Evolutionary conservation across 257 asterid genomes (phyloP).

Genomic region (Anisodus tanguticus): DNA sequence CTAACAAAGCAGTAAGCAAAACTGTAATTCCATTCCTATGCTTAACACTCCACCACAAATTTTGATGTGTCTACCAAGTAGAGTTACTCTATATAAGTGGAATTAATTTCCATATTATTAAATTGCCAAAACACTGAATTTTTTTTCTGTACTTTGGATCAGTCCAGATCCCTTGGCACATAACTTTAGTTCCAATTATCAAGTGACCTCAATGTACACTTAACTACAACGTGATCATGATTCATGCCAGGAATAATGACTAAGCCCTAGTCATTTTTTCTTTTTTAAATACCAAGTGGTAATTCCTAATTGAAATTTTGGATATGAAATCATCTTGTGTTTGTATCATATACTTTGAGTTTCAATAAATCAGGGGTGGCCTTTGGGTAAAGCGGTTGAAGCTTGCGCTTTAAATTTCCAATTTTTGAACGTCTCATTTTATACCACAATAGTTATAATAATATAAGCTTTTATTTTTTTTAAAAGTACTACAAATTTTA

Average conservation of each 20-base stretch:
- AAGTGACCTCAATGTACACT: conserved; percentile 9
- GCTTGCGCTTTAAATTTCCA: no score
- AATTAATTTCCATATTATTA: conserved; percentile 1
- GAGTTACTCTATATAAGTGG: neutral
- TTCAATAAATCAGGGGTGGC: no score
- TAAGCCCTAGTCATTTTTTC: accelerated
- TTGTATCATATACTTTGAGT: no score
- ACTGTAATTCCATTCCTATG: no score
- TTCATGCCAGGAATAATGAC: neutral
- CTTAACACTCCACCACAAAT: no score
- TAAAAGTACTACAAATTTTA: no score
- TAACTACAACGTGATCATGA: neutral
- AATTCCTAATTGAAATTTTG: neutral
- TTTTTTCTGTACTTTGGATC: conserved; percentile 15
- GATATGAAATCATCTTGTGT: no score
- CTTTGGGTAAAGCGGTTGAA: no score
- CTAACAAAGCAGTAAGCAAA: no score
- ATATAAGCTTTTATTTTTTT: no score
- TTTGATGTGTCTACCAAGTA: conserved; percentile 12
- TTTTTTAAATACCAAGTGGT: neutral
- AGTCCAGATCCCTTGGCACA: conserved; percentile 52
- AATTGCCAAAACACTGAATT: conserved; percentile 36
- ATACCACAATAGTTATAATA: no score
- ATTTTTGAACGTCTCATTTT: no score
- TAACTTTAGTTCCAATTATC: conserved; percentile 24